Evolutionary conservation across 495 filamentous ascomycete species (phyloP), one percentile per base, ranked within the genome.

Genomic region (Xylaria telfairii): DNA sequence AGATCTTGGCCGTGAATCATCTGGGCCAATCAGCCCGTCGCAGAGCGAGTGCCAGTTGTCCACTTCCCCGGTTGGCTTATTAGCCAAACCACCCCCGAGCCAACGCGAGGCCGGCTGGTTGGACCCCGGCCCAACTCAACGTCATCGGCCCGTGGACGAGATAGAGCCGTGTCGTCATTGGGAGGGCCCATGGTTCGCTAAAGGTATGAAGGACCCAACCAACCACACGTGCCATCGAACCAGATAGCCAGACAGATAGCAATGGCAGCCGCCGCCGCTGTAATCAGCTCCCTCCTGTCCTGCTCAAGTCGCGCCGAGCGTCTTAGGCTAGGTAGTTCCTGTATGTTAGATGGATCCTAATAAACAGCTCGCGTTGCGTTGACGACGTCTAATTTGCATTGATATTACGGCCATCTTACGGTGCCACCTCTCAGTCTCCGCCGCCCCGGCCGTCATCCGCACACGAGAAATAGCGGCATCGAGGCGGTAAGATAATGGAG

Each of bases 121-220:
- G 46, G 63, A 13, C 5, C 24, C 51, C 15, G 19, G 8, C 15
- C 37, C 59, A 68, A 49, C 41, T n/a, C 44, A 69, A 63, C 67
- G 57, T 69, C 67, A 69, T 69, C 67, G 64, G 64, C 47, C 64
- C 64, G 67, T 41, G 42, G 34, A 32, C 46, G 42, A 63, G 9
- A 62, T 39, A 47, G 44, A 15, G 57, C 67, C 57, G 67, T 62
- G 67, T 62, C 67, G 67, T 69, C 42, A 60, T 69, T 44, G 39
- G 65, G 49, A 63, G 30, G 26, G 67, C 54, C 6, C n/a, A 51
- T 49, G 17, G n/a, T 42, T 62, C 37, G 59, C 56, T 59, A 64
- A 47, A 47, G 24, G 24, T 15, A 28, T 17, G 34, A 37, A 37
- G 34, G 3, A 37, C 4, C 34, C 59, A 28, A 32, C 47, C 62